These are phyloP conservation scores for Aureobasidium sp. DNA, from an alignment of 2,329 filamentous ascomycete species.

Conservation along the genomic window DNA sequence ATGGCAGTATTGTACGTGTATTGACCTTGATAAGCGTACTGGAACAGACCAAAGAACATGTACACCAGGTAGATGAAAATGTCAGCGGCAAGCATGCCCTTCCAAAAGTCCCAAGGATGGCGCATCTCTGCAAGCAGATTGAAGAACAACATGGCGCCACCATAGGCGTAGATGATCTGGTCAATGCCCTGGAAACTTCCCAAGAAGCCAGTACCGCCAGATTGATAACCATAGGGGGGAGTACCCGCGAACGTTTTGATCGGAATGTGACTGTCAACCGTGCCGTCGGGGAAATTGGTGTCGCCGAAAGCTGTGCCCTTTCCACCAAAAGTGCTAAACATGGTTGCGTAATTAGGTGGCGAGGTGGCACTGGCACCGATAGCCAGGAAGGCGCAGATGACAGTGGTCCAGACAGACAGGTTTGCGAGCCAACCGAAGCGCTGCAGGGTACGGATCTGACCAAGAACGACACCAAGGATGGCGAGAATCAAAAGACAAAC, in stretches of 20 bases:
- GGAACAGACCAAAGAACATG: constrained; percentile 42
- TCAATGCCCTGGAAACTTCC: constrained; percentile 43
- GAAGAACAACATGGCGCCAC: constrained; percentile 51
- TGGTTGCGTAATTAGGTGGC: constrained; percentile 41
- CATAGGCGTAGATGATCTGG: constrained; percentile 50
- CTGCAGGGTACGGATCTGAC: constrained; percentile 51
- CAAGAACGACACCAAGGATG: constrained; percentile 45
- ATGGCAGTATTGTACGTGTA: constrained; percentile 38
- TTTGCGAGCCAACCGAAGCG: constrained; percentile 51
- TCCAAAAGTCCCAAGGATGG: constrained; percentile 43
- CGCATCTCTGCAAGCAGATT: constrained; percentile 53
- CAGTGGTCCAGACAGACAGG: constrained; percentile 49
- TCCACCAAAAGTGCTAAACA: constrained; percentile 12
- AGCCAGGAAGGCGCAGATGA: constrained; percentile 43
- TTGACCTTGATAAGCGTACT: constrained; percentile 44
- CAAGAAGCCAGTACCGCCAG: constrained; percentile 35
- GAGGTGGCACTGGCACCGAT: constrained; percentile 48
- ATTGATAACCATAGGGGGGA: constrained; percentile 24
- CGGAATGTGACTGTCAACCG: constrained; percentile 5
- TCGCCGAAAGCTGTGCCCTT: constrained; percentile 1
- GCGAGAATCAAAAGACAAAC: constrained; percentile 37
- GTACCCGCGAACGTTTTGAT: constrained; percentile 36
- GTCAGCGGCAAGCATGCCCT: constrained; percentile 40
- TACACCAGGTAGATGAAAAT: constrained; percentile 45
- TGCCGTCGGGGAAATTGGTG: constrained; percentile 17